Evolutionary conservation across 202 grass and related monocot genomes (phyloP).

Genomic region (Zoysia matrella): DNA sequence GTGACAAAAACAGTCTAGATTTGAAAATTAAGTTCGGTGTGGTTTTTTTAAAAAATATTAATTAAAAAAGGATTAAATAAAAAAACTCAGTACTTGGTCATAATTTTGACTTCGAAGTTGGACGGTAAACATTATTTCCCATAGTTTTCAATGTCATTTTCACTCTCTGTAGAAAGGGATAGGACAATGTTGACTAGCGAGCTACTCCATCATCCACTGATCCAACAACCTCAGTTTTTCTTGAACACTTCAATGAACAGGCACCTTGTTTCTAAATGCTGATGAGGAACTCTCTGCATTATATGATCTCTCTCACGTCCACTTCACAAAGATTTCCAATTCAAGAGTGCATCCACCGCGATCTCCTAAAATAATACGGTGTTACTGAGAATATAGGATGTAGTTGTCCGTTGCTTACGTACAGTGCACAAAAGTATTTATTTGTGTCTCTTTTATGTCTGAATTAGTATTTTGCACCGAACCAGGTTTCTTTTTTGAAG

Average conservation of each 20-base stretch:
- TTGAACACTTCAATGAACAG: conserved; percentile 14
- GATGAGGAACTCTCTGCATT: background rate
- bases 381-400: background rate
- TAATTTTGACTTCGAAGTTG: background rate
- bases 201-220: conserved; percentile 9
- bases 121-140: background rate
- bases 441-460: background rate
- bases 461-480: conserved; percentile 4
- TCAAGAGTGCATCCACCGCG: background rate
- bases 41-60: too few species aligned
- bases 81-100: background rate
- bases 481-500: background rate
- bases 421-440: background rate
- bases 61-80: too few species aligned
- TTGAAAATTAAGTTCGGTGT: too few species aligned
- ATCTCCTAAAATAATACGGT: background rate
- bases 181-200: conserved; percentile 23
- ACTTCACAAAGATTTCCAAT: conserved; percentile 20
- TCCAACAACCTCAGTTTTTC: background rate
- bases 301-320: conserved; percentile 28
- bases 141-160: conserved; percentile 27
- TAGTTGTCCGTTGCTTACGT: background rate
- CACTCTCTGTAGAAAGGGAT: conserved; percentile 29
- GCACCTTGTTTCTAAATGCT: conserved; percentile 17
- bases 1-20: too few species aligned